phyloP scores from a whole-genome alignment of 78 protist species.

The Isochrysis galbana region DNA sequence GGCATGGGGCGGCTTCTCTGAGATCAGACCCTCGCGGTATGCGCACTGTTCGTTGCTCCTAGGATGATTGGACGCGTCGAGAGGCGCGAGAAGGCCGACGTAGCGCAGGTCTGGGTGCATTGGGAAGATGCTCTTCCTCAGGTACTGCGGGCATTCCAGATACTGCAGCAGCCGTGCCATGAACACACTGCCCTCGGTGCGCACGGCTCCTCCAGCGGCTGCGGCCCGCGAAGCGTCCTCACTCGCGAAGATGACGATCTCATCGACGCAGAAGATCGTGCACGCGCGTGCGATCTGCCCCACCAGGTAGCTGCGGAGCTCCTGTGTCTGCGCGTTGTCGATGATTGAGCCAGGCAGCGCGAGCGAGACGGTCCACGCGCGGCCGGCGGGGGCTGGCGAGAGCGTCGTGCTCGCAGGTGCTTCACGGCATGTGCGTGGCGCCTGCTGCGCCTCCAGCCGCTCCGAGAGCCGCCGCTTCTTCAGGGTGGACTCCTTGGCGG shows the following conservation, averaged over 20 bases:
- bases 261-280: constrained; percentile 63
- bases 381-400: not conserved
- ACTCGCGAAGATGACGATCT: constrained; percentile 3
- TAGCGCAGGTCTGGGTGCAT: constrained; percentile 22
- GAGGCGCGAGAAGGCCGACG: constrained; percentile 55
- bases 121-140: constrained; percentile 40
- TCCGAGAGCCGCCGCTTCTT: not conserved
- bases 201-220: not conserved
- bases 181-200: constrained; percentile 28
- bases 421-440: not conserved
- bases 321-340: constrained; percentile 66
- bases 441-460: too few relatives aligned
- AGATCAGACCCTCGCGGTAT: constrained; percentile 44
- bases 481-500: too few relatives aligned
- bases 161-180: constrained; percentile 60
- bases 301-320: constrained; percentile 58
- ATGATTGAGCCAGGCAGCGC: constrained; percentile 75
- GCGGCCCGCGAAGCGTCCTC: not conserved
- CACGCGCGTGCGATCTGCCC: constrained; percentile 69
- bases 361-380: constrained; percentile 47
- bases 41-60: not conserved
- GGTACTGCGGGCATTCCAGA: constrained; percentile 72
- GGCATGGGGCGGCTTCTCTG: not conserved
- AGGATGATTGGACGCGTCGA: constrained; percentile 66
- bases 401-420: not conserved